Base-by-base conservation (phyloP, 140 eudicot species). In the Bidens hawaiensis region DNA sequence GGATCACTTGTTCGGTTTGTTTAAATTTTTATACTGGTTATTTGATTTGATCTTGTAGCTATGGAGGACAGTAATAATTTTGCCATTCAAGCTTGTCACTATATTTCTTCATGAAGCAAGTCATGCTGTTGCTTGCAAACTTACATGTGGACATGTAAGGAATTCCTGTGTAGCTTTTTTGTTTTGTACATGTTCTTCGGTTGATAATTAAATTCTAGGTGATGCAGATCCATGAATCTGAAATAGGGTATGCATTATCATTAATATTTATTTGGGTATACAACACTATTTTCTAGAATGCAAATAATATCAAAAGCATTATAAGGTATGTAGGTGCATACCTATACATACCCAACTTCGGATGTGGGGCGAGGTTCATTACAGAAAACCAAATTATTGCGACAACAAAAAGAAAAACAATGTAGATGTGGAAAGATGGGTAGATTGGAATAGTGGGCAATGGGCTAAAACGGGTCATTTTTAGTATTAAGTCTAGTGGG, bases 41-140 rank as follows among this genome's bases (percentile, higher is more conserved):
- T 60, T 48, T 53, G 62, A 42, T 79, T 61, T 59, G 14, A n/a
- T 30, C 14, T 69, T 78, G 81, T 70, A 85, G 94, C 67, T 85
- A 58, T 85, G 94, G 94, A 78, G 85, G 58, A 85, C 88, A 2
- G 54, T 81, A 15, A 50, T 85, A 59, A 67, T 85, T 74, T 67
- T 76, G 76, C 94, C 94, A 48, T 85, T 85, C 67, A 85, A 85
- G 81, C 94, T 85, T 47, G 85, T 85, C 6, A 81, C 88, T 11
- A 82, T 85, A 42, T 81, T 81, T 80, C 78, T 85, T 70, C 94
- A 85, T 67, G 94, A 85, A 76, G 94, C 85, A 21, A 85, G 94
- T 48, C 94, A 85, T 70, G 94, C 94, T 47, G 78, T 81, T 60
- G 94, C 94, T 67, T 81, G 88, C 81, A 81, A 78, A 71, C 85